Evolutionary conservation across 371 early-diverging fungal species (phyloP).

Genomic region (Mucor velutinosus): DNA sequence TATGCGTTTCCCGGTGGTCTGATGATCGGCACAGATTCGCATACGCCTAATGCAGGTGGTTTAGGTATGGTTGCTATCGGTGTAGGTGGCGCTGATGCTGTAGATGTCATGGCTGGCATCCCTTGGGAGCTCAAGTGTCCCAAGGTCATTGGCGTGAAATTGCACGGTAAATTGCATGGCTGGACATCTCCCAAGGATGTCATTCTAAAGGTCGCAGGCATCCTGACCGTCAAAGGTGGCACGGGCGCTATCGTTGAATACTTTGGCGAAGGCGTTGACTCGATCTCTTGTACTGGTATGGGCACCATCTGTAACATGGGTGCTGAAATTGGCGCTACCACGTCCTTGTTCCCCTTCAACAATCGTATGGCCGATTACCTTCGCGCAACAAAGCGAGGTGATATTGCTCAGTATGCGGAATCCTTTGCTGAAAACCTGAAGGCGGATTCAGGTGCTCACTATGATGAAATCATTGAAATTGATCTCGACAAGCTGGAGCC

Average conservation of each 20-base stretch:
- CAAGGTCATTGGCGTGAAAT: conserved; percentile 87
- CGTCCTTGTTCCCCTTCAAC: conserved; percentile 94
- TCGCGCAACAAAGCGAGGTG: conserved; percentile 77
- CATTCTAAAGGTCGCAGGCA: conserved; percentile 91
- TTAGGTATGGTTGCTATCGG: conserved; percentile 95
- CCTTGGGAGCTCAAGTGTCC: conserved; percentile 98
- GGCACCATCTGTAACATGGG: conserved; percentile 99
- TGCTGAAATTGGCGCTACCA: conserved; percentile 96
- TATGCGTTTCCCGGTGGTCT: conserved; percentile 97
- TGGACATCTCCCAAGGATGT: conserved; percentile 96
- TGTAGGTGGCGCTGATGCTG: conserved; percentile 97
- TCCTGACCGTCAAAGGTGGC: conserved; percentile 90
- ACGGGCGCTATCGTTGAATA: conserved; percentile 96
- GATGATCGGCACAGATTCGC: conserved; percentile 96
- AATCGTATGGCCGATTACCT: conserved; percentile 86
- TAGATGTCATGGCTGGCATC: conserved; percentile 96
- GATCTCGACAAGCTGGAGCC: conserved; percentile 88
- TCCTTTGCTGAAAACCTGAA: conserved; percentile 75
- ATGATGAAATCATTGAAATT: conserved; percentile 93
- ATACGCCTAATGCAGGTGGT: conserved; percentile 93
- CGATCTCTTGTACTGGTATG: conserved; percentile 95
- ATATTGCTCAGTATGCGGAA: conserved; percentile 75
- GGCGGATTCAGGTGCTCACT: conserved; percentile 85
- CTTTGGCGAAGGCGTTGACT: conserved; percentile 92
- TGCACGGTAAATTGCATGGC: conserved; percentile 86